Evolutionary conservation across 2,329 filamentous ascomycete genomes (phyloP), one percentile per base, ranked within the genome.

Genomic region (Metarhizium sp.): DNA sequence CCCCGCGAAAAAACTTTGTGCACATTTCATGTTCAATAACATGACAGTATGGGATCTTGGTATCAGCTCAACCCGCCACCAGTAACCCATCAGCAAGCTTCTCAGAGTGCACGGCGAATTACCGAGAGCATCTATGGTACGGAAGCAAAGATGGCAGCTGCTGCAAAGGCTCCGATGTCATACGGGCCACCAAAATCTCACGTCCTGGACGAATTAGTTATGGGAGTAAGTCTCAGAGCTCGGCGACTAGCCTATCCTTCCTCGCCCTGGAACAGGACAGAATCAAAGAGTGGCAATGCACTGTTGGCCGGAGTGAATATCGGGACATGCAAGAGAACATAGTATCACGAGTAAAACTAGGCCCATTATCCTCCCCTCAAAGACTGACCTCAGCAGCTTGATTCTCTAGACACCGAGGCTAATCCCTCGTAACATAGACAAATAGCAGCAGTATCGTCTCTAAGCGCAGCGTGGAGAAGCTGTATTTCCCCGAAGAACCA

Each of bases 361-460:
- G n/a, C 14, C 6, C 16, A 6, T 16, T 43, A 4, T 18, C 16
- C 40, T 16, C 16, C 5, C n/a, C 6, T 6, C n/a, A 6, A 46
- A 10, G 43, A 29, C 40, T 43, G n/a, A 46, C n/a, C 11, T 25
- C 43, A 46, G 2, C 43, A 46, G n/a, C 7, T 29, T 46, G 43
- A 8, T 18, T 10, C 7, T 46, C 20, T 4, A 10, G 6, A 20
- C 20, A 6, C 45, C 13, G 25, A 29, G 45, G 25, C 45, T 48
- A 30, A 48, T 30, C 2, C 14, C 18, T 20, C 20, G 6, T 46
- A 20, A 16, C 6, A 50, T 57, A 88, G 82, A 96, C 91, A 56
- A 96, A 96, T 68, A 92, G 85, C 67, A 92, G 88, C 71, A 95
- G 89, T 65, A 96, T 96, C 62, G 86, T 92, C 16, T 96, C 91